These are phyloP conservation scores for Citrullus colocynthis DNA, from an alignment of 306 rosid genomes.

Conservation along the genomic window DNA sequence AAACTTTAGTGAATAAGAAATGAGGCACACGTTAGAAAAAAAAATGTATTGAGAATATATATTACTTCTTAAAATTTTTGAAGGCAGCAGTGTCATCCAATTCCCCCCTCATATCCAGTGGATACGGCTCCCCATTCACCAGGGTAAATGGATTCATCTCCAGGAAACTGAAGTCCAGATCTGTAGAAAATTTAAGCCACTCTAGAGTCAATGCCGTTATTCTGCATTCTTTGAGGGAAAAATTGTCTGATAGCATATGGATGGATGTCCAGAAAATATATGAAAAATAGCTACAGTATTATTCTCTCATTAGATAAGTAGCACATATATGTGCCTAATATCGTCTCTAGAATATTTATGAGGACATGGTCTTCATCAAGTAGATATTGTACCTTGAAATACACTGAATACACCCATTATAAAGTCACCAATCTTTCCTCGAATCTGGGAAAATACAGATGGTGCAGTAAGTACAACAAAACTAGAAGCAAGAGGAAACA, in stretches of 20 bases:
- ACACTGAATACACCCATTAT: conserved; percentile 57
- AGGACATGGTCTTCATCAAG: not conserved
- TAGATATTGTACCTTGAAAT: conserved; percentile 55
- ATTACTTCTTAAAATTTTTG: conserved; percentile 67
- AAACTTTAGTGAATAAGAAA: not conserved
- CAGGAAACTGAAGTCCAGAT: conserved; percentile 69
- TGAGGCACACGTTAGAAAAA: not conserved
- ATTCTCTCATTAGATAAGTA: not conserved
- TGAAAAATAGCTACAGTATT: not conserved
- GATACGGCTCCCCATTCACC: conserved; percentile 67
- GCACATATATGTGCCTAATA: not conserved
- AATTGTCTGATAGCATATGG: not conserved
- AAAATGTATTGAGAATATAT: conserved; percentile 6
- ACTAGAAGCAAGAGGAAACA: not conserved
- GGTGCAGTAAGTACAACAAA: conserved; percentile 15
- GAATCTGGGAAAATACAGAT: conserved; percentile 29
- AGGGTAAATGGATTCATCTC: conserved; percentile 86
- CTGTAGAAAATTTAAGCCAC: conserved; percentile 21
- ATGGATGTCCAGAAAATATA: not conserved
- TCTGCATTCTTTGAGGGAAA: not conserved
- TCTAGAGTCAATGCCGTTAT: not conserved
- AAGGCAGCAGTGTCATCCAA: conserved; percentile 85
- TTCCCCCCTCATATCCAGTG: conserved; percentile 88
- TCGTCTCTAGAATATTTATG: not conserved
- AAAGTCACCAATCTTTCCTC: conserved; percentile 57